A percentile compares a stretch with the other conserved stretches of the same genome.
phyloP scores from a whole-genome alignment of 768 basidiomycete species.

The Podaxis sp. region DNA sequence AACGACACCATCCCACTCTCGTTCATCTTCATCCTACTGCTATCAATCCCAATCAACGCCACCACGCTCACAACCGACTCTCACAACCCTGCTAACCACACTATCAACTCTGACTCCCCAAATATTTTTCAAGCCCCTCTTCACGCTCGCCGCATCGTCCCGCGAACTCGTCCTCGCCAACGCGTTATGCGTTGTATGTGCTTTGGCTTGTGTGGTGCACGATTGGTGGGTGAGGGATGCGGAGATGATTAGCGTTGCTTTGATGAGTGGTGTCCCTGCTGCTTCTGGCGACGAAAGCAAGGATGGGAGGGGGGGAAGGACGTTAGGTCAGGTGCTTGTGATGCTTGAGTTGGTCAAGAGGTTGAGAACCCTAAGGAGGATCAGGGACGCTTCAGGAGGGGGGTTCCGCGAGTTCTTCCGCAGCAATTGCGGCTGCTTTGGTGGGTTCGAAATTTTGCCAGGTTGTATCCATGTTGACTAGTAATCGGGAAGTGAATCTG shows the following conservation, averaged over 20 bases:
- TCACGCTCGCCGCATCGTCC: slow-evolving; percentile 63
- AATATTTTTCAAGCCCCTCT: slow-evolving; percentile 71
- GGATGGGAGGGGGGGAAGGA: slow-evolving; percentile 31
- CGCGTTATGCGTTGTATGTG: slow-evolving; percentile 50
- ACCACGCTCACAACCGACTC: neutral
- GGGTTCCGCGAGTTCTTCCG: neutral
- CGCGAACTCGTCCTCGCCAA: slow-evolving; percentile 61
- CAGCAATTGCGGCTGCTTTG: neutral
- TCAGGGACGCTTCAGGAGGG: slow-evolving; percentile 33
- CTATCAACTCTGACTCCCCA: slow-evolving; percentile 56
- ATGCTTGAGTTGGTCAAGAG: slow-evolving; percentile 61
- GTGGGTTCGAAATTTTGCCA: slow-evolving; percentile 26
- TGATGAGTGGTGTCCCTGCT: slow-evolving; percentile 51
- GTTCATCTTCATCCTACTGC: neutral
- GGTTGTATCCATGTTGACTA: neutral
- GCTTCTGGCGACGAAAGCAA: neutral
- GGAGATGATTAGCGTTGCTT: slow-evolving; percentile 73
- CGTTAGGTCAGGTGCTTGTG: slow-evolving; percentile 63
- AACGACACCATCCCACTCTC: neutral
- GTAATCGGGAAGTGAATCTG: slow-evolving; percentile 29
- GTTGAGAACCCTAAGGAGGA: slow-evolving; percentile 43
- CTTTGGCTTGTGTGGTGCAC: slow-evolving; percentile 54
- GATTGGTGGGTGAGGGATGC: slow-evolving; percentile 68
- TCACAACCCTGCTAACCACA: slow-evolving; percentile 52
- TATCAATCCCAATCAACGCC: neutral